phyloP scores from a whole-genome alignment of 257 asterid species.

The Solanum chaucha region DNA sequence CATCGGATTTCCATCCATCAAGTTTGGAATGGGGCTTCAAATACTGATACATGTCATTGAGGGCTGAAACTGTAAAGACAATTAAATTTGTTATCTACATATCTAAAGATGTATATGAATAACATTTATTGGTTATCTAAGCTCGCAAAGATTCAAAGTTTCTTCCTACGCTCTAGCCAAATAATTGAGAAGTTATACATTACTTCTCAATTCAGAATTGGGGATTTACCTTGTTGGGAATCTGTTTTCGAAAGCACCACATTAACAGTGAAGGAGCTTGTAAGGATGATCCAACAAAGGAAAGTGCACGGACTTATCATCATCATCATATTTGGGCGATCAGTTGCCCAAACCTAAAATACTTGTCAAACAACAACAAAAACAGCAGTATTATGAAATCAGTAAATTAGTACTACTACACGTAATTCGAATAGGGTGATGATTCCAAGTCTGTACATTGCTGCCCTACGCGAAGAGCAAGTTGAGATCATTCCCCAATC shows the following conservation, averaged over 20 bases:
- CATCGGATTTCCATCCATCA: slow-evolving; percentile 27
- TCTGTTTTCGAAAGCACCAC: neutral
- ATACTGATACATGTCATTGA: slow-evolving; percentile 32
- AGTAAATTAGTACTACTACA: neutral
- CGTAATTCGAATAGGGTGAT: neutral
- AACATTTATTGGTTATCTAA: neutral
- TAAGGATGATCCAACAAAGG: neutral
- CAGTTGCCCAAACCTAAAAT: neutral
- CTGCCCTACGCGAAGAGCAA: neutral
- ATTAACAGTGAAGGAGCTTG: neutral
- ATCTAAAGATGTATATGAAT: neutral
- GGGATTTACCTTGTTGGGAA: neutral
- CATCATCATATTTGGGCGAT: neutral
- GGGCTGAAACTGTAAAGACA: slow-evolving; percentile 28
- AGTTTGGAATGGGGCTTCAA: slow-evolving; percentile 28
- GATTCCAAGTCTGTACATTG: neutral
- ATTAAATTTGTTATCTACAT: neutral
- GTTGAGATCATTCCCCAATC: neutral
- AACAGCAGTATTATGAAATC: neutral
- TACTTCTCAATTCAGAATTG: neutral
- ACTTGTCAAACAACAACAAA: neutral
- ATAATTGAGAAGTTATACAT: neutral
- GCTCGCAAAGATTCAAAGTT: neutral
- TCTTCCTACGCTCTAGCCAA: neutral
- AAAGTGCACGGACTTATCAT: neutral